phyloP scores from a whole-genome alignment of 805 yeast species.

The Monosporozyma siamensis region DNA sequence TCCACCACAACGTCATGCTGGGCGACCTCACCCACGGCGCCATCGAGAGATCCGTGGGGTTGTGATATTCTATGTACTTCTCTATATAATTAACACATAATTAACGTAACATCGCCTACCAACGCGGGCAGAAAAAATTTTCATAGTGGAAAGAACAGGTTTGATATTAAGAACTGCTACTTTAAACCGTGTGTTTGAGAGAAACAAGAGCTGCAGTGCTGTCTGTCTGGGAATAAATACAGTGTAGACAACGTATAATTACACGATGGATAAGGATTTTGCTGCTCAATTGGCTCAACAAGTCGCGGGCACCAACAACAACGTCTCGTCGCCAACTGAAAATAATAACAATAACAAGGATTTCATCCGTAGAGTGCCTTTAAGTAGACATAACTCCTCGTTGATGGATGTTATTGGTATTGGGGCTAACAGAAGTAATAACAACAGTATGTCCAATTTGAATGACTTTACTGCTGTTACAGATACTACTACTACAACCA shows the following conservation, averaged over 20 bases:
- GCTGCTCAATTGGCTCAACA: not conserved
- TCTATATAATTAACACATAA: not conserved
- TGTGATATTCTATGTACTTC: not conserved
- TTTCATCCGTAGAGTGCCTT: not conserved
- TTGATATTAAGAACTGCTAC: no score
- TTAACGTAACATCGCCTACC: no score
- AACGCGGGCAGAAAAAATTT: no score
- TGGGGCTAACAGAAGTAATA: slow-evolving; percentile 5
- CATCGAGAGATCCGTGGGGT: slow-evolving; percentile 49
- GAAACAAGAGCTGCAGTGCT: no score
- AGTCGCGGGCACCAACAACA: not conserved
- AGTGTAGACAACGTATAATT: no score
- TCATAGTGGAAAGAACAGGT: no score
- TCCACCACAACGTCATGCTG: slow-evolving; percentile 10
- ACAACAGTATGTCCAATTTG: not conserved
- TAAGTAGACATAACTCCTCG: slow-evolving; percentile 14
- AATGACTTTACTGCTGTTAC: not conserved
- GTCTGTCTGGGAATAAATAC: no score
- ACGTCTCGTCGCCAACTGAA: not conserved
- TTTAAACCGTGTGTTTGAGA: no score
- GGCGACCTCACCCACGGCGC: slow-evolving; percentile 58
- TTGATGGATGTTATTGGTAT: slow-evolving; percentile 22
- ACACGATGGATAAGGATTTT: no score
- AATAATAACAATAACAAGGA: not conserved
- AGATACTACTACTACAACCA: not conserved